These are phyloP conservation scores for Starmerella riodocensis DNA, from an alignment of 805 yeast genomes.

Conservation along the genomic window DNA sequence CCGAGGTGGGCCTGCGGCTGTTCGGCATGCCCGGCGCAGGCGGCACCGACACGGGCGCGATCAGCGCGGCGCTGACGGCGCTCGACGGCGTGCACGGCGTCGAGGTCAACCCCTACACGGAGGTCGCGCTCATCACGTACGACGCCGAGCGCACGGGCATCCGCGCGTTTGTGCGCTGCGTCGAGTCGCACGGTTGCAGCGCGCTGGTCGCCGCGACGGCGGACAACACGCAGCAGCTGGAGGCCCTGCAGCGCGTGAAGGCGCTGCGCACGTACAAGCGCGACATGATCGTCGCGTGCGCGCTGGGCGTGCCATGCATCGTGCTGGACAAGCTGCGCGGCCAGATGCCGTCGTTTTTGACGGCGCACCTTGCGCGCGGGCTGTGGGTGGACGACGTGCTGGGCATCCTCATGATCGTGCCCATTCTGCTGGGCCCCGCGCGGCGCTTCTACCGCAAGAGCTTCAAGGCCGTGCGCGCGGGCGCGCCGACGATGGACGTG, in stretches of 20 bases:
- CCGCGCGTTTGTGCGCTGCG: constrained; percentile 43
- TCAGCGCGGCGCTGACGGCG: constrained; percentile 35
- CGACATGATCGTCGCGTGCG: constrained; percentile 39
- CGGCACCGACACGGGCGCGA: constrained; percentile 37
- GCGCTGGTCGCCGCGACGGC: constrained; percentile 36
- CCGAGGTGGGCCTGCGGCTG: constrained; percentile 27
- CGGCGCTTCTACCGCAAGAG: constrained; percentile 52
- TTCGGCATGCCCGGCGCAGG: constrained; percentile 52
- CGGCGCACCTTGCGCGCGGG: constrained; percentile 41
- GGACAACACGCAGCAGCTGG: constrained; percentile 57
- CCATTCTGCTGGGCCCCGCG: constrained; percentile 59
- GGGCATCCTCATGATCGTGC: constrained; percentile 43
- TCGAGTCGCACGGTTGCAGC: constrained; percentile 42
- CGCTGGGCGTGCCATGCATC: constrained; percentile 51
- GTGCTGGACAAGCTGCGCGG: constrained; percentile 32
- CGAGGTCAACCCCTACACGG: constrained; percentile 38
- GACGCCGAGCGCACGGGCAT: constrained; percentile 40
- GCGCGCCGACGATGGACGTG: constrained; percentile 83
- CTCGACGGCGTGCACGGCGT: constrained; percentile 39
- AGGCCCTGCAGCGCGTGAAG: constrained; percentile 49
- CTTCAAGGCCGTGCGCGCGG: constrained; percentile 48
- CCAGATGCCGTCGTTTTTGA: constrained; percentile 26
- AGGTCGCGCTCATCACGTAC: constrained; percentile 42
- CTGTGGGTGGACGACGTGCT: constrained; percentile 50
- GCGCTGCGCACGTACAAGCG: constrained; percentile 63